Percentiles rank a stretch among this genome's conserved stretches.
These are phyloP conservation scores for Fusarium circinatum DNA, from an alignment of 2,329 filamentous ascomycete genomes.

Conservation along the genomic window DNA sequence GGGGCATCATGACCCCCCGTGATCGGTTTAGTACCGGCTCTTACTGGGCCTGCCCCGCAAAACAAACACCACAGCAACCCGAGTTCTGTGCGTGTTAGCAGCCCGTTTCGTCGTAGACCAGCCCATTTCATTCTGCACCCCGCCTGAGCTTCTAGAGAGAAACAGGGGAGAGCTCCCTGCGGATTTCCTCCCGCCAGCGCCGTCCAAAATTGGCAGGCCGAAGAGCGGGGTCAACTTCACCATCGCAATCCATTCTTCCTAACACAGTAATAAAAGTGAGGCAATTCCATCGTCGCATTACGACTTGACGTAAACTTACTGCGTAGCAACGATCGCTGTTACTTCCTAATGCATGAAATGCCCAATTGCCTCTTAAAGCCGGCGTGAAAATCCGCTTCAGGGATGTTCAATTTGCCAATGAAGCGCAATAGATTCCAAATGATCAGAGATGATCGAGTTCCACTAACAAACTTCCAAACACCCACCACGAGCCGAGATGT, in stretches of 20 bases:
- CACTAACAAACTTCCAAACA: not conserved
- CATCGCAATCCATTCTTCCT: not conserved
- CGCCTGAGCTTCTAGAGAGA: not conserved
- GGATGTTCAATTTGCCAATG: not conserved
- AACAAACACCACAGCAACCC: conserved; percentile 26
- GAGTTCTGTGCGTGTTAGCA: conserved; percentile 15
- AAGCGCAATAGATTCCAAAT: not conserved
- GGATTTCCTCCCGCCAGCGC: conserved; percentile 1
- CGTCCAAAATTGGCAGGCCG: not conserved
- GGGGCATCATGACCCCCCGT: conserved; percentile 4
- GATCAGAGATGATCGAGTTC: not conserved
- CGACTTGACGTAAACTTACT: not conserved
- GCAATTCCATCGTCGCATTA: not conserved
- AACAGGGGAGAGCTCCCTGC: conserved; percentile 3
- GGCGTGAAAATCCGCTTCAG: not conserved
- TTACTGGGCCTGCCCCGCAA: conserved; percentile 8
- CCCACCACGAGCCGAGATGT: not conserved
- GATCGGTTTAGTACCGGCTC: conserved; percentile 18
- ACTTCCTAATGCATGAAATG: not conserved
- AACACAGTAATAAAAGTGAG: conserved; percentile 5
- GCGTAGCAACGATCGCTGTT: not conserved
- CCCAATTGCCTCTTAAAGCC: not conserved
- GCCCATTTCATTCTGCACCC: not conserved
- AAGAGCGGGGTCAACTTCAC: conserved; percentile 30
- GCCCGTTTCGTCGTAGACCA: conserved; percentile 24